phyloP scores from a whole-genome alignment of 129 eudicot species.

The Flaveria robusta region DNA sequence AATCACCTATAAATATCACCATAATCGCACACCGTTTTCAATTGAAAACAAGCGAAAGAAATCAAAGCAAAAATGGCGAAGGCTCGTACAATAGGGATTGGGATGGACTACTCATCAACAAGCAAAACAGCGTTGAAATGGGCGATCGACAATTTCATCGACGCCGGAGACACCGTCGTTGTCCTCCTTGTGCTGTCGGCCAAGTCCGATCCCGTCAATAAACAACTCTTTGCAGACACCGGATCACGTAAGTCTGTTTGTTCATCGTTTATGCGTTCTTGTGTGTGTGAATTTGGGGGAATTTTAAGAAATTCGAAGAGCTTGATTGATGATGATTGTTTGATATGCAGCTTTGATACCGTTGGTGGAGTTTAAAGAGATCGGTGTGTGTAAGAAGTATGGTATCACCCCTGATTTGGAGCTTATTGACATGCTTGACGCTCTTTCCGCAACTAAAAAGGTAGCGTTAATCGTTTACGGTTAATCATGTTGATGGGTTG shows the following conservation, averaged over 20 bases:
- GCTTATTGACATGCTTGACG: conserved; percentile 65
- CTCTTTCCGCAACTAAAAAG: conserved; percentile 42
- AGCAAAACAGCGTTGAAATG: conserved; percentile 67
- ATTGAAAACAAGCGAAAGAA: background rate
- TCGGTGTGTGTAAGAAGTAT: conserved; percentile 57
- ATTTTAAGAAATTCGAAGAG: background rate
- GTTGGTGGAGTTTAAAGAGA: conserved; percentile 56
- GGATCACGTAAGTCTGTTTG: conserved; percentile 60
- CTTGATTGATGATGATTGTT: background rate
- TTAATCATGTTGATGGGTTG: too few species aligned
- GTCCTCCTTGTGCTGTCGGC: conserved; percentile 64
- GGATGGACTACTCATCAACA: conserved; percentile 72
- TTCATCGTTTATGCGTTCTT: background rate
- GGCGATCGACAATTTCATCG: conserved; percentile 65
- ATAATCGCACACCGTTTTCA: background rate
- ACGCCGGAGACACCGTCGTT: conserved; percentile 48
- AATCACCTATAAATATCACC: conserved; percentile 19
- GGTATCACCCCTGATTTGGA: conserved; percentile 72
- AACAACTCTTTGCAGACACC: conserved; percentile 70
- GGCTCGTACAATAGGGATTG: conserved; percentile 64
- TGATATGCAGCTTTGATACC: conserved; percentile 67
- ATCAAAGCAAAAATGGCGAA: conserved; percentile 40
- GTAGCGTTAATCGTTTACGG: background rate
- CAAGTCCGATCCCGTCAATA: conserved; percentile 62
- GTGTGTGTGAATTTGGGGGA: too few species aligned